These are phyloP conservation scores for Solioccasus polychromus DNA, from an alignment of 768 basidiomycete species.

Conservation along the genomic window DNA sequence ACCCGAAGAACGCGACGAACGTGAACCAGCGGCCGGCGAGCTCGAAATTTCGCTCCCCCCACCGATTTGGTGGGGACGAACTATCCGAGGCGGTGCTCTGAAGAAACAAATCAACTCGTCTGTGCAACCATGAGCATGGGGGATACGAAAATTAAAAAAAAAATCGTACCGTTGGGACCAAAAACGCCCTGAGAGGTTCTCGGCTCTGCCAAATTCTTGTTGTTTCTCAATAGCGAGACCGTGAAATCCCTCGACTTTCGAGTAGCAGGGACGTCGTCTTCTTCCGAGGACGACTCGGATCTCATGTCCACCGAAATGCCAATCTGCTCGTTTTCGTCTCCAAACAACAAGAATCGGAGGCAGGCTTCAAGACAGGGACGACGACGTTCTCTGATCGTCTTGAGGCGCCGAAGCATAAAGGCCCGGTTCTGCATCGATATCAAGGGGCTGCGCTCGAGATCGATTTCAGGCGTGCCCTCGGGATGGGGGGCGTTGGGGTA, in stretches of 20 bases:
- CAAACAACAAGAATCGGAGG: conserved; percentile 75
- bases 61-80: conserved; percentile 46
- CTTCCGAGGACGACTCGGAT: conserved; percentile 66
- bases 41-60: conserved; percentile 43
- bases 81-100: conserved; percentile 68
- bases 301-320: conserved; percentile 40
- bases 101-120: conserved; percentile 89
- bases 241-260: conserved; percentile 49
- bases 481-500: conserved; percentile 70
- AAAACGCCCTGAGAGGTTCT: conserved; percentile 86
- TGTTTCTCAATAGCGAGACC: conserved; percentile 53
- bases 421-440: conserved; percentile 77
- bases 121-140: conserved; percentile 29
- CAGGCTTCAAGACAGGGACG: conserved; percentile 85
- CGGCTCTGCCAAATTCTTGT: conserved; percentile 81
- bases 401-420: conserved; percentile 74
- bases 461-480: conserved; percentile 66
- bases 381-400: conserved; percentile 65
- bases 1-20: conserved; percentile 24
- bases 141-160: background rate
- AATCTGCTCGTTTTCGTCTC: conserved; percentile 53
- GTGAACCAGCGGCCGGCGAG: conserved; percentile 37
- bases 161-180: conserved; percentile 73
- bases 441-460: conserved; percentile 79
- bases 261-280: conserved; percentile 47